These are phyloP conservation scores for grape (Vitis vinifera) DNA, from an alignment of 164 flowering plant species.

Conservation along the genomic window ASM3070453v1 NC_081821.1:16647001-16647500, in stretches of 20 bases:
- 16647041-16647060: constrained; percentile 79
- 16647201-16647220: constrained; percentile 78
- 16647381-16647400: constrained; percentile 77
- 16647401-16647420: constrained; percentile 56
- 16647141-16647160: constrained; percentile 83
- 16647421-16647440: background rate
- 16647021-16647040: background rate
- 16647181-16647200: constrained; percentile 68
- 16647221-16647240: constrained; percentile 61
- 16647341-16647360: constrained; percentile 43
- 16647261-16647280: constrained; percentile 43
- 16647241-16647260: constrained; percentile 28
- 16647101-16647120: constrained; percentile 32
- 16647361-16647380: constrained; percentile 59
- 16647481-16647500: background rate
- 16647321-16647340: constrained; percentile 44
- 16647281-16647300: constrained; percentile 17
- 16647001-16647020: background rate
- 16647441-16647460: background rate
- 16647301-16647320: constrained; percentile 25
- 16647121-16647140: constrained; percentile 61
- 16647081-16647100: constrained; percentile 67
- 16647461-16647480: background rate
- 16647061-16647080: constrained; percentile 84
- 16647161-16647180: constrained; percentile 75